Conservation (phyloP, 192 early-diverging fungal species). For the Piromyces sp. region DNA sequence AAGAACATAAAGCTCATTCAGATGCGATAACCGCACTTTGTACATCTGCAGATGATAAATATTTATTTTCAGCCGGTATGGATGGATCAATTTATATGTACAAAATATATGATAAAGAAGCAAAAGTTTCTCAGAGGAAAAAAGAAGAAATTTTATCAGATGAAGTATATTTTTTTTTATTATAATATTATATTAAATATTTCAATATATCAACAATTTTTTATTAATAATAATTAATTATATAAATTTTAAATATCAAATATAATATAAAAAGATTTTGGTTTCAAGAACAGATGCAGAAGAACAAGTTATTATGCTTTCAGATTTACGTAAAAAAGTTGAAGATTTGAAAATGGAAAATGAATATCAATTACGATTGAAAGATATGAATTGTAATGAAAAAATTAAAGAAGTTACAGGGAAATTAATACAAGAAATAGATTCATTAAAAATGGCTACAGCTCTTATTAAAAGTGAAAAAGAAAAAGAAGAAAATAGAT, state of each 20-base stretch:
- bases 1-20: conserved; percentile 40
- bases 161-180: conserved; percentile 14
- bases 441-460: conserved; percentile 34
- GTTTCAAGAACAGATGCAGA: conserved; percentile 44
- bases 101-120: conserved; percentile 34
- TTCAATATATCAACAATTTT: not conserved
- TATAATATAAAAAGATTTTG: conserved; percentile 19
- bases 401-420: conserved; percentile 47
- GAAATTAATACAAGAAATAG: conserved; percentile 47
- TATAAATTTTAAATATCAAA: not conserved
- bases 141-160: conserved; percentile 35
- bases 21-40: conserved; percentile 29
- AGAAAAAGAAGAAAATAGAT: conserved; percentile 41
- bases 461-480: conserved; percentile 39
- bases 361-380: conserved; percentile 43
- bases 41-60: conserved; percentile 38
- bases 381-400: conserved; percentile 53
- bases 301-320: conserved; percentile 34
- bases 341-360: conserved; percentile 52
- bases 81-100: conserved; percentile 39
- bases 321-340: conserved; percentile 35
- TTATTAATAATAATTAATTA: not conserved
- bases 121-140: conserved; percentile 22
- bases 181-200: too few relatives aligned
- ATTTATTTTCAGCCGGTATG: conserved; percentile 30